Conservation (phyloP, 345 rosid genomes). For the Populus ilicifolia region DNA sequence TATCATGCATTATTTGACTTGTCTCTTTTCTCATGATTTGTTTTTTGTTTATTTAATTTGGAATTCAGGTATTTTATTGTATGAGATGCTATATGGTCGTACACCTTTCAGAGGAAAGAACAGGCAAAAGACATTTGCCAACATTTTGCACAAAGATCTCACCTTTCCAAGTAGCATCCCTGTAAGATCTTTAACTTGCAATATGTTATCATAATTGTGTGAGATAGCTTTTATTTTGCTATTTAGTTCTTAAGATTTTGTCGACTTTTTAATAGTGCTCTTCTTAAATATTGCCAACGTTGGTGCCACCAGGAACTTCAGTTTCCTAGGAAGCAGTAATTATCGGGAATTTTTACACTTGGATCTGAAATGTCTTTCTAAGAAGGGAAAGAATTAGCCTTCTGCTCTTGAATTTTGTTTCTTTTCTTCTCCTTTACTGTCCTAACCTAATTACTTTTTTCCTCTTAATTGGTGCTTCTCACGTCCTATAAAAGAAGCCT, state of each 20-base stretch:
- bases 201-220: not conserved
- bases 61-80: conserved; percentile 70
- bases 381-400: not conserved
- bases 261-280: not conserved
- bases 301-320: not conserved
- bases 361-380: not conserved
- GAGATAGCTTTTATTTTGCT: not conserved
- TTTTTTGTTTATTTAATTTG: conserved; percentile 8
- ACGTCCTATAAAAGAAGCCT: not conserved
- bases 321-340: not conserved
- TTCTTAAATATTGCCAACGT: not conserved
- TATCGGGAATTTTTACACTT: too few species aligned
- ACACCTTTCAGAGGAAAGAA: conserved; percentile 97
- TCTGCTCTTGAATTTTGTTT: too few species aligned
- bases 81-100: conserved; percentile 98
- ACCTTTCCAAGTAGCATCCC: conserved; percentile 95
- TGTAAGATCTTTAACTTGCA: conserved; percentile 29
- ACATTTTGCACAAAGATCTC: conserved; percentile 90
- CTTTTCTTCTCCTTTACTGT: too few species aligned
- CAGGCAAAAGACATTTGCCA: conserved; percentile 90
- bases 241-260: not conserved
- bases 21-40: not conserved
- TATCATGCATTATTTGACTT: not conserved
- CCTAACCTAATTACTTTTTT: too few species aligned
- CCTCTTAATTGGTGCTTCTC: not conserved